Conservation (phyloP, 1,284 basidiomycete genomes). For the Pyrrhoderma lamaoense region DNA sequence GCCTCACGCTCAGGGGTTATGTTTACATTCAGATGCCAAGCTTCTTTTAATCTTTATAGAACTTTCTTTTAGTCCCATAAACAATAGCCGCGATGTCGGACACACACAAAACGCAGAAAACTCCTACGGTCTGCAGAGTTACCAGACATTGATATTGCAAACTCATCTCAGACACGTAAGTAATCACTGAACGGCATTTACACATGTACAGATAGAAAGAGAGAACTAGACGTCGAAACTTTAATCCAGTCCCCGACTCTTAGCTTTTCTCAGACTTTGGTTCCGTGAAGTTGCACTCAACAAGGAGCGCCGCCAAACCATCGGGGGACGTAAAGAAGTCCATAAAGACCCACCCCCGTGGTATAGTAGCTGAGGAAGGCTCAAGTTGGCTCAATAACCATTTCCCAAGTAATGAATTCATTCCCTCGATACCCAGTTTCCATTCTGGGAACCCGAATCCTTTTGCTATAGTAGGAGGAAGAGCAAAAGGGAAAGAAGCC, state of each 20-base stretch:
- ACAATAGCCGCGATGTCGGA: too few species aligned
- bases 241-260: not conserved
- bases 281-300: constrained; percentile 60
- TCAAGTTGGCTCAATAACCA: constrained; percentile 58
- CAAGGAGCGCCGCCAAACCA: constrained; percentile 53
- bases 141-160: too few species aligned
- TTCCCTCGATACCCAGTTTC: constrained; percentile 73
- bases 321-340: constrained; percentile 62
- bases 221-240: too few species aligned
- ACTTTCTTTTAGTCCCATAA: too few species aligned
- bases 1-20: too few species aligned
- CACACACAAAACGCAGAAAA: too few species aligned
- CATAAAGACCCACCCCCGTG: constrained; percentile 66
- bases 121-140: too few species aligned
- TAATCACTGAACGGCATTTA: too few species aligned
- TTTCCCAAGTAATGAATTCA: constrained; percentile 63
- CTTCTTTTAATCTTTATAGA: too few species aligned
- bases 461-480: constrained; percentile 65
- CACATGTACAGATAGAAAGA: too few species aligned
- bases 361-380: constrained; percentile 16
- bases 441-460: constrained; percentile 74
- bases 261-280: not conserved
- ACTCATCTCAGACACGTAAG: too few species aligned
- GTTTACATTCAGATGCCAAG: too few species aligned
- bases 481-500: constrained; percentile 68